Evolutionary conservation across 345 rosid genomes (phyloP).

Genomic region (Rhodomyrtus tomentosa): DNA sequence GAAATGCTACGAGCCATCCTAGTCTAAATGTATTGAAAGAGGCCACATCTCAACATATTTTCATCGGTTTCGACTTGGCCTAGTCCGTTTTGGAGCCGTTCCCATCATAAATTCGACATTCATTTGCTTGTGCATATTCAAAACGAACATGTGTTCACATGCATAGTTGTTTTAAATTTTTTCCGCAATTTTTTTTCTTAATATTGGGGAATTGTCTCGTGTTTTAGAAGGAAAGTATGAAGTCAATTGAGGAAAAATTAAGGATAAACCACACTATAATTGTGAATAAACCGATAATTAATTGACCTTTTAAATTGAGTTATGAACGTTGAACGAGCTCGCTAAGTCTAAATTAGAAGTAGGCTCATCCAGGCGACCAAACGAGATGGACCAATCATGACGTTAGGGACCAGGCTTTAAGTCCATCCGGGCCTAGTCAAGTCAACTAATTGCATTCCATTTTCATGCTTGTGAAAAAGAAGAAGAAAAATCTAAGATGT

Average conservation of each 20-base stretch:
- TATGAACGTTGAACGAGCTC: not conserved
- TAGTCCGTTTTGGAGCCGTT: not conserved
- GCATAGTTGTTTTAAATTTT: not conserved
- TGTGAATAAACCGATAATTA: not conserved
- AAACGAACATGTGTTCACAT: not conserved
- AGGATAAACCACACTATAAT: not conserved
- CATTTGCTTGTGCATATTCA: not conserved
- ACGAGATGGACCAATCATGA: not conserved
- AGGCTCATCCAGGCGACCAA: not conserved
- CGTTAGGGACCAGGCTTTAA: not conserved
- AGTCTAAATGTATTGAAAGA: not conserved
- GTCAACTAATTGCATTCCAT: not conserved
- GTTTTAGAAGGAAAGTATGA: not conserved
- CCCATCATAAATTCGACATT: not conserved
- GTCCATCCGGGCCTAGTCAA: not conserved
- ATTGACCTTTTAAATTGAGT: not conserved
- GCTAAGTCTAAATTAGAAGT: not conserved
- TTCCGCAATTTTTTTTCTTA: not conserved
- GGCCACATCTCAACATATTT: not conserved
- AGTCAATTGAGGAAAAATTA: not conserved
- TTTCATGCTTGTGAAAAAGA: not conserved
- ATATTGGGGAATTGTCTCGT: not conserved
- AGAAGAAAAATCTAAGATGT: not conserved
- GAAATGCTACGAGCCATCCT: not conserved
- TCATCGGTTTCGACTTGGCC: not conserved